Conservation (phyloP, 345 rosid genomes). For the Camelina sativa region DNA sequence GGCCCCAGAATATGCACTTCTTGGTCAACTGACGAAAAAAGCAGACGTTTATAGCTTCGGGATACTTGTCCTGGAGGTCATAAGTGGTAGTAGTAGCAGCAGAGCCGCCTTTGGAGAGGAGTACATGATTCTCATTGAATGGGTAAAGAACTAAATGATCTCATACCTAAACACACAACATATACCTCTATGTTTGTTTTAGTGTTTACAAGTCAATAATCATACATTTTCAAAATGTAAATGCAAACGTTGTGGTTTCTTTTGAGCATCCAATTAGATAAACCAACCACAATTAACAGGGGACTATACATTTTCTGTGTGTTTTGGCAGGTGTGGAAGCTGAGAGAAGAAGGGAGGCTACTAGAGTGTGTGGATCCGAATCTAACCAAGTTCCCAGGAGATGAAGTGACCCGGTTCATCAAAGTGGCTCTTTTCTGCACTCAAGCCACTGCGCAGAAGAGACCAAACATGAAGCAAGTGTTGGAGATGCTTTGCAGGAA, state of each 20-base stretch:
- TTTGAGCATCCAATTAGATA: not conserved
- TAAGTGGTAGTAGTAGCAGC: constrained; percentile 82
- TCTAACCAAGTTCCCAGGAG: constrained; percentile 58
- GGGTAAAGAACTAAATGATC: constrained; percentile 60
- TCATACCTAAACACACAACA: constrained; percentile 2
- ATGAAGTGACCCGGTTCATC: constrained; percentile 66
- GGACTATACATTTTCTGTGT: too few relatives aligned
- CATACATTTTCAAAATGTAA: constrained; percentile 7
- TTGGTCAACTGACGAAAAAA: constrained; percentile 88
- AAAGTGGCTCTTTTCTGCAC: constrained; percentile 87
- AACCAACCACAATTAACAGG: not conserved
- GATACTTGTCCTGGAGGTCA: constrained; percentile 78
- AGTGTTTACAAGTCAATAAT: not conserved
- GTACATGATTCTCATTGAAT: constrained; percentile 74
- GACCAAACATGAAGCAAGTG: constrained; percentile 88
- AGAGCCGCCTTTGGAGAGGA: constrained; percentile 81
- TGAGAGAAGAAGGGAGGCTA: constrained; percentile 69
- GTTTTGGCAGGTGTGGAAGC: constrained; percentile 76
- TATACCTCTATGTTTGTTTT: not conserved
- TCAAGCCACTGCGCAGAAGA: constrained; percentile 67
- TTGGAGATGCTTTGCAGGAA: constrained; percentile 79
- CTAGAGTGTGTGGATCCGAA: constrained; percentile 75
- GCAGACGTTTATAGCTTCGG: constrained; percentile 97
- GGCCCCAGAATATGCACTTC: constrained; percentile 91
- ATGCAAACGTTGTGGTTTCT: constrained; percentile 9